Evolutionary conservation across 768 basidiomycete species (phyloP).

Genomic region (Paxillus ammoniavirescens): DNA sequence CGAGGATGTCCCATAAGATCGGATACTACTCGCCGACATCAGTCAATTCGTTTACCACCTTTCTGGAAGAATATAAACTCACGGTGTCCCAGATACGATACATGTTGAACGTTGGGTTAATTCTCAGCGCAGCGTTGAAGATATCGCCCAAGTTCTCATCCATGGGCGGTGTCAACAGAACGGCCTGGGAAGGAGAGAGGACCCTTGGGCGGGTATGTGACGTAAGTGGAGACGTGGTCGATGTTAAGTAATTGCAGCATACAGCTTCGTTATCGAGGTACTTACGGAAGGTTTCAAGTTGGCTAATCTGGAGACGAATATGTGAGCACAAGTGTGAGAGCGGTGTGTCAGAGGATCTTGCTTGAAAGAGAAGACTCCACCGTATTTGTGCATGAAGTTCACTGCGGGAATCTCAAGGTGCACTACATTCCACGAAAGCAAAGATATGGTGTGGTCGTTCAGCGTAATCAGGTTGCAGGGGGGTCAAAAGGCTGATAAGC

Average conservation of each 20-base stretch:
- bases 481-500: conserved; percentile 19
- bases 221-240: too few species aligned
- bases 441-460: conserved; percentile 33
- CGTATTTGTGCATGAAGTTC: conserved; percentile 69
- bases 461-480: background rate
- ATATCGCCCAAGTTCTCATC: conserved; percentile 68
- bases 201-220: too few species aligned
- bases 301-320: too few species aligned
- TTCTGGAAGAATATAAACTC: too few species aligned
- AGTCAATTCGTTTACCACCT: too few species aligned
- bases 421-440: conserved; percentile 33
- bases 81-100: conserved; percentile 66
- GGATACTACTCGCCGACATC: too few species aligned
- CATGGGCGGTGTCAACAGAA: conserved; percentile 39
- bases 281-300: too few species aligned
- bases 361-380: conserved; percentile 73
- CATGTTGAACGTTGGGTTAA: conserved; percentile 77
- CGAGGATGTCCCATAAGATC: too few species aligned
- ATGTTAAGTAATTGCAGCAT: too few species aligned
- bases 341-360: too few species aligned
- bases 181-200: conserved; percentile 41
- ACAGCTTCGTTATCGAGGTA: too few species aligned
- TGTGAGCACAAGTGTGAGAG: too few species aligned
- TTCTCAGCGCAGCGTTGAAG: conserved; percentile 53
- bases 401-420: conserved; percentile 72